Evolutionary conservation across 2,329 filamentous ascomycete species (phyloP), one percentile per base, ranked within the genome.

Genomic region (Cytospora piceae): DNA sequence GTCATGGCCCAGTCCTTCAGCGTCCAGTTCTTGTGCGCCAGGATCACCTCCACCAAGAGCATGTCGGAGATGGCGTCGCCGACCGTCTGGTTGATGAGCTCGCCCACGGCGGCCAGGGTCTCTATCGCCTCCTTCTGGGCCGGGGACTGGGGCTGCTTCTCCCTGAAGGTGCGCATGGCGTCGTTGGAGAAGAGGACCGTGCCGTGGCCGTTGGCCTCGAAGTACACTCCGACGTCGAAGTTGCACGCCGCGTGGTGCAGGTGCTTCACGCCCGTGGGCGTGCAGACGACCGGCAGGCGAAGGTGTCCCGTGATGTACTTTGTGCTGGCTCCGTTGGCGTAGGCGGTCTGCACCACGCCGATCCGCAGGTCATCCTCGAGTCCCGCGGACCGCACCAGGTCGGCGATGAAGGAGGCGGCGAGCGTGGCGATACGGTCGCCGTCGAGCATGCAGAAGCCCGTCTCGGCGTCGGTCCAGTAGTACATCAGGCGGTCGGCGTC

Each of bases 41-140:
- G 89, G 71, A 98, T 95, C 39, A 94, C 92, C 79, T 99, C 95
- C 49, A 98, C 94, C 74, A 99, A 88, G 55, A 99, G 87, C 85
- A 97, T 91, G 79, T 99, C 95, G 0, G 93, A 97, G 65, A 99
- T 86, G 56, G 95, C 95, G 75, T 99, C 95, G 61, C 95, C 95
- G 56, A 98, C 94, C 0, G 95, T 95, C 82, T 99, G 95, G 83
- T 99, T 99, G 82, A 99, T 96, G 69, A 99, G 85, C 72, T 97
- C 92, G 59, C 90, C 90, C 62, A 96, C 85, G 14, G 93, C 94
- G 61, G 87, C 85, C 0, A 99, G 88, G 11, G 90, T 93, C 63
- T 96, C 91, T 17, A 98, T 86, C 2, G 94, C 92, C 72, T 93
- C 91, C 75, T 94, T 91, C 77, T 98, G 94, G 8, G 92, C 94